Base-by-base conservation (phyloP, 352 stramenopile genomes). In the Aphanomyces euteiches region DNA sequence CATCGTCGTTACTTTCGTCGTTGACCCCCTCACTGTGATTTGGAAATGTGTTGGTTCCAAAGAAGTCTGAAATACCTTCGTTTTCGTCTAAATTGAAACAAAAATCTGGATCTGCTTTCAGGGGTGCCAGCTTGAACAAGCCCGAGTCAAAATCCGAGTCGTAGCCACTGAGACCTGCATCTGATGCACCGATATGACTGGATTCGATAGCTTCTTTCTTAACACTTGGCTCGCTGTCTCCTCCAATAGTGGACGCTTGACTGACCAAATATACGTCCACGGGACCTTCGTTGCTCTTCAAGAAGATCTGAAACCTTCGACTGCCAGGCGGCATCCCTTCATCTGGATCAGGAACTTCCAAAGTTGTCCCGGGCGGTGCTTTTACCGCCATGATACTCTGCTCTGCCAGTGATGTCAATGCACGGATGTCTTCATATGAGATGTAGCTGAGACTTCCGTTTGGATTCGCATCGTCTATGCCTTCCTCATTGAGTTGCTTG, bases 371-470 rank as follows among this genome's bases (percentile, higher is more conserved):
- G 6, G 90, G 79, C 21, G 95, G 95, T 47, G 94, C 93, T 69
- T 95, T 96, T 69, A 98, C 97, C 19, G 92, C 95, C 87, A 98
- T 96, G 17, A 97, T 89, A 53, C 87, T 95, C 68, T 97, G 88
- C 47, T 94, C 86, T 21, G 79, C 75, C 72, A 95, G 94, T 61
- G 84, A 93, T 13, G 90, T 81, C 65, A 97, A 75, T 28, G 76
- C 80, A 53, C 85, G 76, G 78, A 97, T 96, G 72, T 97, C 91
- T 34, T 96, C 83, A 58, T 96, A 85, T 28, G 89, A 93, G 66
- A 94, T 80, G 66, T 90, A 75, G 7, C 54, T 56, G 48, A 12
- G 67, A 28, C 21, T 41, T 70, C 37, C 57, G 36, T 17, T 36
- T 10, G 57, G 17, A 7, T 4, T 36, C 4, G 36, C 37, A 13